Base-by-base conservation (phyloP, 2,329 filamentous ascomycete species). In the Pyrenochaeta sp. region DNA sequence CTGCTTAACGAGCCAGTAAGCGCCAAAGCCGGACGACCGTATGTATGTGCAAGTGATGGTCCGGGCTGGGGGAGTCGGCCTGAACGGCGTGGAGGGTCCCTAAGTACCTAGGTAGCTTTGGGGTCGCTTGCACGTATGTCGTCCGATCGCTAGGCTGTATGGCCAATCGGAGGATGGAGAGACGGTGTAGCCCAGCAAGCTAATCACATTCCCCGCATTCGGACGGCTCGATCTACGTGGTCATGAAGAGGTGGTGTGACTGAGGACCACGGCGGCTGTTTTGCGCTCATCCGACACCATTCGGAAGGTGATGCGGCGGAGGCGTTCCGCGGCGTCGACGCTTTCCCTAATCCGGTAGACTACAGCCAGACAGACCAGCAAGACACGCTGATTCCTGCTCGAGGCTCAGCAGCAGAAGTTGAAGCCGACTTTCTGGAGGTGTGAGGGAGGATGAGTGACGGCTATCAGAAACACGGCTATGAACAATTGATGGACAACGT, bases 221-320 rank as follows among this genome's bases (percentile, higher is more conserved):
- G 29, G 27, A 24, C 24, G 36, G 18, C 26, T 20, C 26, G 14
- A 32, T 26, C 35, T 21, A 19, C 35, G 21, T n/a, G 46, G 39
- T 55, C 45, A 41, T 46, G 29, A 15, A 23, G 28, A 37, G 48
- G 44, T 57, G 56, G 48, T 43, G 54, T 61, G 59, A 62, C 41
- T 21, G 35, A 41, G 34, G 39, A 18, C 6, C 39, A 39, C 27
- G 43, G 43, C 40, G 21, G 35, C 20, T 45, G 36, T 28, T n/a
- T 24, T 63, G 61, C 62, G 58, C 48, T 65, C 60, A 58, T 61
- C 62, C 61, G 62, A 61, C 28, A 48, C 36, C 30, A 40, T 28
- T 53, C 61, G 53, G 56, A 50, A 43, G 44, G 30, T 34, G 37
- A 35, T 35, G 39, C 21, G 44, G 47, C 41, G 53, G 48, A 46